Percentiles rank a stretch among this genome's conserved stretches.
Evolutionary conservation across 441 rosid genomes (phyloP).

Genomic region (Bocquillonia castaneifolia): DNA sequence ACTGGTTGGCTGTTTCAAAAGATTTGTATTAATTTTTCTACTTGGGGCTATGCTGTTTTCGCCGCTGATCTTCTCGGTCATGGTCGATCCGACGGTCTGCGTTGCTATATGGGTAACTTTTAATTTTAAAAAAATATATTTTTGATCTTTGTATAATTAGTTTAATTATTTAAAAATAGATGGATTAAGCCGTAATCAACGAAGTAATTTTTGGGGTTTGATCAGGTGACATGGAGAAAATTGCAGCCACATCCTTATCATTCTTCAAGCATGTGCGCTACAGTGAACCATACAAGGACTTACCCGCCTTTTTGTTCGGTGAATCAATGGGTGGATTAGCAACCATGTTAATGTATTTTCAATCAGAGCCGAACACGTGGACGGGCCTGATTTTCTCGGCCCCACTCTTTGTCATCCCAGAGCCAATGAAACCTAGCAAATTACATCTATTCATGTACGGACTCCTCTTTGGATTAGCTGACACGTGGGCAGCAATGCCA

Average conservation of each 20-base stretch:
- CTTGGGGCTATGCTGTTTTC: conserved; percentile 94
- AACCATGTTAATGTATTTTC: conserved; percentile 84
- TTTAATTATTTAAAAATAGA: no score
- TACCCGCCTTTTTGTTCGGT: conserved; percentile 79
- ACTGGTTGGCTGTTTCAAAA: conserved; percentile 87
- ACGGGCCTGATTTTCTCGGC: conserved; percentile 91
- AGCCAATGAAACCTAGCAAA: conserved; percentile 79
- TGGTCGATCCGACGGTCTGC: conserved; percentile 84
- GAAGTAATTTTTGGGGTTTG: background rate
- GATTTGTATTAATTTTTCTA: conserved; percentile 61
- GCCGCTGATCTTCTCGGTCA: conserved; percentile 93
- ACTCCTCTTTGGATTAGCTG: conserved; percentile 76
- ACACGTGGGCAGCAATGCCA: conserved; percentile 90
- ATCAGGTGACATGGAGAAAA: conserved; percentile 73
- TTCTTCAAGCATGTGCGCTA: conserved; percentile 69
- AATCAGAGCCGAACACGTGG: conserved; percentile 68
- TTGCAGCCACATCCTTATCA: conserved; percentile 65
- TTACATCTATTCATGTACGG: conserved; percentile 60
- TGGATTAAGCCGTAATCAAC: background rate
- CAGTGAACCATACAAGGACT: conserved; percentile 58
- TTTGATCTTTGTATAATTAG: background rate
- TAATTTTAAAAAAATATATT: background rate
- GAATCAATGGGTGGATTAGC: conserved; percentile 91
- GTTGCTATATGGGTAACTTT: conserved; percentile 67
- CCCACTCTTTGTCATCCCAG: conserved; percentile 82